Conservation (phyloP, 2,329 filamentous ascomycete genomes). For the Chaetomiaceae sp. region DNA sequence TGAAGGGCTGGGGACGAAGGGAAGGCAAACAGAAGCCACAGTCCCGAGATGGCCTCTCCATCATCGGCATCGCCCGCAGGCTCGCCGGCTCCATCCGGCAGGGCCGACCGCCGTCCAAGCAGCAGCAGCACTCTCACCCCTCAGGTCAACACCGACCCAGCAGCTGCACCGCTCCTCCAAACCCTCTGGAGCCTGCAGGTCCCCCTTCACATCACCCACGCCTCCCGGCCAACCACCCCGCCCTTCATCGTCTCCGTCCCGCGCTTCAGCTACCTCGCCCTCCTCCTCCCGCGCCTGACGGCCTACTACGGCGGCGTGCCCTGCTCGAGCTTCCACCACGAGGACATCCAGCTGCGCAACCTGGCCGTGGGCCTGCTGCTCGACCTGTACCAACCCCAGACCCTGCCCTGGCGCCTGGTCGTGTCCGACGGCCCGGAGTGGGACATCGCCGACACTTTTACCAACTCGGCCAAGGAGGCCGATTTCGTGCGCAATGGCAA, state of each 20-base stretch:
- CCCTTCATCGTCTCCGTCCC: constrained; percentile 53
- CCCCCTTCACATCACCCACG: constrained; percentile 52
- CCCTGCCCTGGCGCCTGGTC: constrained; percentile 51
- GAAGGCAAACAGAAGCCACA: too few relatives aligned
- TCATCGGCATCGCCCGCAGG: constrained; percentile 4
- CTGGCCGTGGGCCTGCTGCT: constrained; percentile 51
- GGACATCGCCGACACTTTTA: constrained; percentile 59
- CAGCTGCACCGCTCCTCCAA: constrained; percentile 35
- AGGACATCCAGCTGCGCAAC: constrained; percentile 50
- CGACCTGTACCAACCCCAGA: constrained; percentile 51
- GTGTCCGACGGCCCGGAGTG: constrained; percentile 52
- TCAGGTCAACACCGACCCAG: not conserved
- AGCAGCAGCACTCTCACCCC: not conserved
- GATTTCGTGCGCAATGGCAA: constrained; percentile 86
- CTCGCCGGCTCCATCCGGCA: not conserved
- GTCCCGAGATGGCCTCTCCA: constrained; percentile 10
- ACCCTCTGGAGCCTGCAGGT: constrained; percentile 52
- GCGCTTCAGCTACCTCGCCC: constrained; percentile 56
- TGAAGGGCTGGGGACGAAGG: too few relatives aligned
- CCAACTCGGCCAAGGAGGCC: constrained; percentile 66
- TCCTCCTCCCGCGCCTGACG: constrained; percentile 52
- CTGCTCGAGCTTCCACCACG: constrained; percentile 57
- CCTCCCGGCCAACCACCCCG: constrained; percentile 33
- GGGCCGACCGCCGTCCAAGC: not conserved
- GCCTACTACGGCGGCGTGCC: constrained; percentile 48